Percentiles rank a stretch among this genome's conserved stretches.
These are phyloP conservation scores for Striga asiatica DNA, from an alignment of 257 asterid genomes.

Conservation along the genomic window DNA sequence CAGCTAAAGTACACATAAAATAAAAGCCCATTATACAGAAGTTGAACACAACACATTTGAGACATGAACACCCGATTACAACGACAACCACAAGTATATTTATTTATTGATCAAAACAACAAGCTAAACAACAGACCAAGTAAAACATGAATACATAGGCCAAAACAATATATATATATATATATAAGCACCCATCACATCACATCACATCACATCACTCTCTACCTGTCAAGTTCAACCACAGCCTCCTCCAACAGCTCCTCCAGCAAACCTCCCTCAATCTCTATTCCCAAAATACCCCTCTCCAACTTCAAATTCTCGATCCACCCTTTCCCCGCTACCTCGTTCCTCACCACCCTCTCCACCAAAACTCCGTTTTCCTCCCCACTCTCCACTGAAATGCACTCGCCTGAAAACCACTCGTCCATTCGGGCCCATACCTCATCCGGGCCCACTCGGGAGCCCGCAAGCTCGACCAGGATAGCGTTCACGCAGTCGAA, in stretches of 20 bases:
- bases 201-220: no score
- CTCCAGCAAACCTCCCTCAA: conserved; percentile 58
- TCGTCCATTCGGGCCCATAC: conserved; percentile 58
- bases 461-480: conserved; percentile 39
- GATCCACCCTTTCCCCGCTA: conserved; percentile 61
- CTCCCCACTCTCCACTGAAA: conserved; percentile 36
- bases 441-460: conserved; percentile 23
- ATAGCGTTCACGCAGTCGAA: conserved; percentile 71
- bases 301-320: conserved; percentile 40
- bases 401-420: conserved; percentile 26
- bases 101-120: no score
- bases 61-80: not conserved
- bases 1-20: no score
- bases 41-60: no score
- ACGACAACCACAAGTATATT: no score
- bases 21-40: no score
- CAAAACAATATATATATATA: conserved; percentile 9
- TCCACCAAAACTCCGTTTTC: conserved; percentile 43
- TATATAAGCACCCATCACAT: conserved; percentile 10
- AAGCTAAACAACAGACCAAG: no score
- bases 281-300: conserved; percentile 47
- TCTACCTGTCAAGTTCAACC: conserved; percentile 50
- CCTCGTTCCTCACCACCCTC: conserved; percentile 58
- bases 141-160: no score
- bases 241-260: conserved; percentile 58